Base-by-base conservation (phyloP, 306 rosid genomes). In the Mucuna pruriens region DNA sequence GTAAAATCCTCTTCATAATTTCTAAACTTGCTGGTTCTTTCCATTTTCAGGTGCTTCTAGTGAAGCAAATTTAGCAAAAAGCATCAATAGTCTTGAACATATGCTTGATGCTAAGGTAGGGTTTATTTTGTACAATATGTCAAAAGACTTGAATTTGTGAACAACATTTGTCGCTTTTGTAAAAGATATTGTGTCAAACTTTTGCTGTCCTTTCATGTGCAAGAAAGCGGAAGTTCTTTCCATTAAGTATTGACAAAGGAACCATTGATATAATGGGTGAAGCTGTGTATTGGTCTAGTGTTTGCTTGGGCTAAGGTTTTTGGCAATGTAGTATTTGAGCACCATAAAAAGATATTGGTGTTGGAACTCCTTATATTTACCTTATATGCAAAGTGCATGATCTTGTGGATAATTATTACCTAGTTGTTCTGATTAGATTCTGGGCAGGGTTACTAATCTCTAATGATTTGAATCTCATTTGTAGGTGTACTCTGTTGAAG, bases 21-120 rank as follows among this genome's bases (percentile, higher is more conserved):
- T 65, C 69, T 80, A 23, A 76, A 77, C 52, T 64, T 74, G 33
- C 39, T 29, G 38, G 22, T 23, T 85, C 73, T 64, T 51, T 49
- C 82, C 64, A 57, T 73, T 87, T 89, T 87, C 97, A 93, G 99
- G 89, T 72, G 82, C 95, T 89, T 85, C 92, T 49, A 80, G 85
- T 82, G 84, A 76, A 82, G 90, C 44, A 78, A 90, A 85, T 85
- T 83, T 95, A 76, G 71, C 89, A 46, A 95, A 86, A 90, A 89
- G 90, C 89, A 91, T 95, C 88, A 95, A 93, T 54, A 95, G 99
- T 90, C 97, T 95, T 63, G 99, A 93, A 80, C 67, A 22, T 65
- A 45, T 95, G 70, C 98, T 95, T 82, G 85, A 91, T 85, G 92
- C 99, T 51, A 95, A 90, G 98, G 99, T 95, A 86, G 75, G 92